Base-by-base conservation (phyloP, 495 filamentous ascomycete species). In the Articulospora tetracladia region DNA sequence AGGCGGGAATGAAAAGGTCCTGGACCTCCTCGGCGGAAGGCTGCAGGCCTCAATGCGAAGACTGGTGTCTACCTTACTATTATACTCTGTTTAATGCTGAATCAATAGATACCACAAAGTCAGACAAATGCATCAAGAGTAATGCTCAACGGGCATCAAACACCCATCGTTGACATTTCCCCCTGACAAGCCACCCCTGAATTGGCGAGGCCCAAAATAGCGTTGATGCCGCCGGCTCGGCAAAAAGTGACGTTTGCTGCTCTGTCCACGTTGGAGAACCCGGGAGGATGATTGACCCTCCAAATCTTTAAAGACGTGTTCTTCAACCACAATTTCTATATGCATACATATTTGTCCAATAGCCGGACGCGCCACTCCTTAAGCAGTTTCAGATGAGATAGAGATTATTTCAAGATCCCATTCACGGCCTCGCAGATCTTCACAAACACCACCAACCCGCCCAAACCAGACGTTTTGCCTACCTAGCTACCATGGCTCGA, bases 401-500 rank as follows among this genome's bases (percentile, higher is more conserved):
- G 24, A 36, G 28, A 27, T 19, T 32, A 10, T 8, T 12, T 32
- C 8, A 12, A 8, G 10, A 30, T 22, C 3, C 34, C n/a, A 27
- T 27, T 8, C 12, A 28, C 51, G n/a, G 13, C 10, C 2, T 30
- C n/a, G 17, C 44, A 58, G 39, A 36, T 7, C 17, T 19, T 19
- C 3, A 15, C 8, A 46, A 46, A 39, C 36, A 39, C 49, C 10
- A 54, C n/a, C 39, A 22, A 34, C 25, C n/a, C 23, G 25, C n/a
- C n/a, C 26, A 22, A 46, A 8, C 23, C 19, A 62, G 17, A 58
- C 23, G 17, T 28, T 7, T 19, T 30, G 30, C 17, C 46, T 6
- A 41, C 0, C 19, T 30, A 23, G 17, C 39, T 26, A 57, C 25
- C 56, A 95, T 95, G 91, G 87, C 88, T 69, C 84, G 88, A 67